These are phyloP conservation scores for Cladobotryum protrusum DNA, from an alignment of 2,329 filamentous ascomycete species.

Conservation along the genomic window DNA sequence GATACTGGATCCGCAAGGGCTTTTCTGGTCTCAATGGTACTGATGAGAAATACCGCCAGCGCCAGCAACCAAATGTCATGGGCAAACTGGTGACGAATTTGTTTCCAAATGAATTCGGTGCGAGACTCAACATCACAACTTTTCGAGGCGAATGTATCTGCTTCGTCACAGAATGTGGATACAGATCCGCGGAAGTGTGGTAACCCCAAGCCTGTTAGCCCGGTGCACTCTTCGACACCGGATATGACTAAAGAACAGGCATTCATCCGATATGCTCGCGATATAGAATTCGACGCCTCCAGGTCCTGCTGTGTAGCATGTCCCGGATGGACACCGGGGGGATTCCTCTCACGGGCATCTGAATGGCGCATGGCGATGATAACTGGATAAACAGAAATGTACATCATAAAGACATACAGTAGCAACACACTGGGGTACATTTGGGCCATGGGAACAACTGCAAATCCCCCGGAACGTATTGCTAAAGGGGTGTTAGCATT, in stretches of 20 bases:
- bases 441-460: constrained; percentile 54
- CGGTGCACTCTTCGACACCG: too few relatives aligned
- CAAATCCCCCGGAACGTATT: constrained; percentile 60
- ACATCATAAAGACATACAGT: constrained; percentile 60
- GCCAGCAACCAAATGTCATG: neutral
- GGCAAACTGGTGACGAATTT: neutral
- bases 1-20: constrained; percentile 50
- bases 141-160: too few relatives aligned
- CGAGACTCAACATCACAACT: neutral
- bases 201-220: too few relatives aligned
- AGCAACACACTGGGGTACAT: constrained; percentile 54
- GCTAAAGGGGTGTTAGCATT: constrained; percentile 33
- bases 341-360: too few relatives aligned
- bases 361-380: constrained; percentile 16
- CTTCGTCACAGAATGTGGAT: too few relatives aligned
- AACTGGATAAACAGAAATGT: constrained; percentile 57
- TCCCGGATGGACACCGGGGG: too few relatives aligned
- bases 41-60: neutral
- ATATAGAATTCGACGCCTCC: too few relatives aligned
- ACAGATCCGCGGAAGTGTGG: too few relatives aligned
- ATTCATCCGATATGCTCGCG: too few relatives aligned
- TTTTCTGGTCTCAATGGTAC: constrained; percentile 36
- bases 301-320: too few relatives aligned
- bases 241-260: too few relatives aligned
- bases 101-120: neutral